These are phyloP conservation scores for Botrytis fabae DNA, from an alignment of 2,329 filamentous ascomycete species.

Conservation along the genomic window DNA sequence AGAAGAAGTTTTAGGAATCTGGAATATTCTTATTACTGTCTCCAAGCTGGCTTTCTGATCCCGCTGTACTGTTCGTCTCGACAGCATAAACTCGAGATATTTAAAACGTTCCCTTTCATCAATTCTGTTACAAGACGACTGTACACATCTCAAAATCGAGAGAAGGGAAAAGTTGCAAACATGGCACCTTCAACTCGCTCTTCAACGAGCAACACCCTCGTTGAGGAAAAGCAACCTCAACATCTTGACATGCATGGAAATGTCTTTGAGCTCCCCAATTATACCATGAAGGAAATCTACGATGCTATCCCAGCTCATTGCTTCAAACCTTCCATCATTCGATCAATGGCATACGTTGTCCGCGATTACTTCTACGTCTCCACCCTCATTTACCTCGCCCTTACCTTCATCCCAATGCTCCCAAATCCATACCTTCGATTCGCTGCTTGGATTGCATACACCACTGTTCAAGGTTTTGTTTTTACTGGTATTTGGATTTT, in stretches of 20 bases:
- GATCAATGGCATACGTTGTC: conserved; percentile 57
- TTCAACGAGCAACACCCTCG: not conserved
- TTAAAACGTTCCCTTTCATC: not conserved
- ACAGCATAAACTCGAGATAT: not conserved
- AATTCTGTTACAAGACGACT: not conserved
- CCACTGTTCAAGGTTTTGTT: conserved; percentile 65
- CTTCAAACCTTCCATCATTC: conserved; percentile 58
- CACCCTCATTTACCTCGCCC: conserved; percentile 49
- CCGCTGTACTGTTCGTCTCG: not conserved
- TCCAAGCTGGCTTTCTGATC: not conserved
- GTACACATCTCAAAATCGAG: not conserved
- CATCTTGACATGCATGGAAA: conserved; percentile 41
- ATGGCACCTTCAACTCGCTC: conserved; percentile 19
- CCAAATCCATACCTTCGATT: conserved; percentile 49
- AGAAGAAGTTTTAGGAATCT: not conserved
- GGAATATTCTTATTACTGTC: not conserved
- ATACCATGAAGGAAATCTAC: conserved; percentile 43
- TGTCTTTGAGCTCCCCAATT: conserved; percentile 40
- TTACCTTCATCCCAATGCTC: conserved; percentile 55
- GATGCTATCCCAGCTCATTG: conserved; percentile 61
- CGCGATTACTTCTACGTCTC: conserved; percentile 56
- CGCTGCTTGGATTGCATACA: conserved; percentile 59
- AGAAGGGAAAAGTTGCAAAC: not conserved
- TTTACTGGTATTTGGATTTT: conserved; percentile 72
- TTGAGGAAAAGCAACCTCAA: conserved; percentile 38